Percentiles rank a stretch among this genome's conserved stretches.
Evolutionary conservation across 768 basidiomycete genomes (phyloP).

Genomic region (Chalciporus piperatus): DNA sequence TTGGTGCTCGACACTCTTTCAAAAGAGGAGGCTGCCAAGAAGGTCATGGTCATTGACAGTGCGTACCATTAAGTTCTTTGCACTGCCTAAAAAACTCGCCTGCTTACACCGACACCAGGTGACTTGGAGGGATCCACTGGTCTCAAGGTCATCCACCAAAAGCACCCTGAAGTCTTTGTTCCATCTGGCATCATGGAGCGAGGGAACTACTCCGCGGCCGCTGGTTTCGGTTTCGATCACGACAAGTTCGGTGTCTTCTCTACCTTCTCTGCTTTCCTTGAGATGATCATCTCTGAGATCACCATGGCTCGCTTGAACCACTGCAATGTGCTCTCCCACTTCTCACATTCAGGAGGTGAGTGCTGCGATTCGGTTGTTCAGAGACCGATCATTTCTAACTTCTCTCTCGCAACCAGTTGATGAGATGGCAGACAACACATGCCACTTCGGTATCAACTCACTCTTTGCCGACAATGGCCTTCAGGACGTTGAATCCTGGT

Average conservation of each 20-base stretch:
- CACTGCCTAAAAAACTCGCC: neutral
- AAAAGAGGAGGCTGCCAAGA: constrained; percentile 74
- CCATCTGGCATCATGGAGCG: constrained; percentile 88
- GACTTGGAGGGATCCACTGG: constrained; percentile 91
- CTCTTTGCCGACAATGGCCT: constrained; percentile 90
- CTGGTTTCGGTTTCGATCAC: constrained; percentile 80
- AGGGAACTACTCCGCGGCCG: constrained; percentile 79
- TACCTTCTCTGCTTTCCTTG: constrained; percentile 88
- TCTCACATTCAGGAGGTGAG: constrained; percentile 83
- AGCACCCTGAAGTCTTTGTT: constrained; percentile 85
- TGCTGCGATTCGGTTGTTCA: constrained; percentile 7
- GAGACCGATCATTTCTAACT: neutral
- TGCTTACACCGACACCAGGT: constrained; percentile 36
- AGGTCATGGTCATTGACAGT: constrained; percentile 89
- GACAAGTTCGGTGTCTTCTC: constrained; percentile 88
- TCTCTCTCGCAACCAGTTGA: constrained; percentile 43
- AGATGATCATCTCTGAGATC: constrained; percentile 86
- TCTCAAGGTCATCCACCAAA: constrained; percentile 83
- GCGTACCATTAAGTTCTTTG: constrained; percentile 18
- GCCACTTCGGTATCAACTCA: constrained; percentile 76
- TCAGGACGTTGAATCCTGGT: constrained; percentile 69
- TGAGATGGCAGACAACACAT: constrained; percentile 63
- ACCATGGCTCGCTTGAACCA: constrained; percentile 92
- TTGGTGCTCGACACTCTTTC: constrained; percentile 68
- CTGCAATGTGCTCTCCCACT: constrained; percentile 85